Evolutionary conservation across 768 basidiomycete species (phyloP), one percentile per base, ranked within the genome.

Genomic region (Leccinellum luteum): DNA sequence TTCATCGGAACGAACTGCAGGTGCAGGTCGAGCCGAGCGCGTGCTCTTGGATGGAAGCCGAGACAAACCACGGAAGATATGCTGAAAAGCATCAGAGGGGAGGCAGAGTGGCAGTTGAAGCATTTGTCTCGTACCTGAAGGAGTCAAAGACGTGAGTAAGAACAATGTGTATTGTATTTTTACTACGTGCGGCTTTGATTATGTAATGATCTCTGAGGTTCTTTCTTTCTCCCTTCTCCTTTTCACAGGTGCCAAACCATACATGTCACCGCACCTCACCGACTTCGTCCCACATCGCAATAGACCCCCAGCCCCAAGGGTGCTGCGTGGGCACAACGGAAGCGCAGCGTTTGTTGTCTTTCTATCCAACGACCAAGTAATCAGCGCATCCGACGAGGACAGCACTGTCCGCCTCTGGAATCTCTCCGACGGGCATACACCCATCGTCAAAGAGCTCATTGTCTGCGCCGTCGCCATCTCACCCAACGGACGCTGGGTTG

Each of bases 61-160:
- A 74, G 64, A 44, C n/a, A 78, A 53, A 74, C 74, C 0, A 51
- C 58, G 0, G 63, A 69, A 6, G 69, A 71, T 21, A 9, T 73
- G 30, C 38, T 62, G 38, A 58, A 53, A 28, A 61, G 65, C 49
- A 30, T 71, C 15, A 58, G 28, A 52, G 53, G 13, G 13, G 67
- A 71, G 27, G 64, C 63, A 7, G 60, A 73, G 47, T 56, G 47
- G 55, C 53, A 68, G 25, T 44, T 70, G 50, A 52, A 59, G 28
- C 30, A 31, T 43, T 35, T 15, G 6, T 35, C 34, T 35, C 14
- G 34, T 35, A 35, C 34, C 15, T 35, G 34, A 35, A 15, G 32
- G 32, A 34, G 34, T 34, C 34, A 34, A 34, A 34, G 14, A 15
- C 5, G 31, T 25, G 31, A 32, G 32, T 32, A 14, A 32, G 32